Conservation (phyloP, 192 early-diverging fungal species). For the Globomyces pollinis-pini region DNA sequence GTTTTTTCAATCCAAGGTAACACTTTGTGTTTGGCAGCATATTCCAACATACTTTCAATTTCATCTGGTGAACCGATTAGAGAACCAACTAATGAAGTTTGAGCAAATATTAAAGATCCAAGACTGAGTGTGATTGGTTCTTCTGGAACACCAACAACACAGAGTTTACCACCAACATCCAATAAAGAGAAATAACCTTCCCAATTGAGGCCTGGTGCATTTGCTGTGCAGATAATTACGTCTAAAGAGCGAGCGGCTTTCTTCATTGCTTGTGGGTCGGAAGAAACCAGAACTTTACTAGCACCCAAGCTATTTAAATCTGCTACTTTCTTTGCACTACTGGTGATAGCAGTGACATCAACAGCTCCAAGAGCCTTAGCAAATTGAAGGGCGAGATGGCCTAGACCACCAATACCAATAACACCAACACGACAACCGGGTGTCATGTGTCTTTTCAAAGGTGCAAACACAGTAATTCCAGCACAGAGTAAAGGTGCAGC, state of each 20-base stretch:
- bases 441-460: slow-evolving; percentile 50
- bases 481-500: slow-evolving; percentile 77
- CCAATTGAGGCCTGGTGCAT: slow-evolving; percentile 9
- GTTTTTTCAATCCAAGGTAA: slow-evolving; percentile 57
- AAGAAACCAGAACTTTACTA: slow-evolving; percentile 17
- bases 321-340: not conserved
- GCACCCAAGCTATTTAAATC: slow-evolving; percentile 19
- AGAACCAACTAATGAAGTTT: slow-evolving; percentile 26
- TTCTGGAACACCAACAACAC: slow-evolving; percentile 20
- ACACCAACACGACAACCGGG: slow-evolving; percentile 62
- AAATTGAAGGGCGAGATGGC: slow-evolving; percentile 45
- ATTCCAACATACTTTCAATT: slow-evolving; percentile 56
- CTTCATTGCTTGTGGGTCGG: slow-evolving; percentile 14
- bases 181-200: slow-evolving; percentile 13
- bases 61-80: slow-evolving; percentile 54
- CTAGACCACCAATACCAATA: slow-evolving; percentile 71
- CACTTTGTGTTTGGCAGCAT: slow-evolving; percentile 61
- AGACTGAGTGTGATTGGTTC: slow-evolving; percentile 11
- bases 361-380: slow-evolving; percentile 18
- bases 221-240: slow-evolving; percentile 10
- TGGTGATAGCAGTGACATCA: slow-evolving; percentile 8
- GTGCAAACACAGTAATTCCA: slow-evolving; percentile 66
- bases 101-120: slow-evolving; percentile 14
- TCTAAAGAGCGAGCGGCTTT: slow-evolving; percentile 15
- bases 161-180: slow-evolving; percentile 17